These are phyloP conservation scores for Beta vulgaris DNA, from an alignment of 148 eudicot genomes.

Conservation along the genomic window DNA sequence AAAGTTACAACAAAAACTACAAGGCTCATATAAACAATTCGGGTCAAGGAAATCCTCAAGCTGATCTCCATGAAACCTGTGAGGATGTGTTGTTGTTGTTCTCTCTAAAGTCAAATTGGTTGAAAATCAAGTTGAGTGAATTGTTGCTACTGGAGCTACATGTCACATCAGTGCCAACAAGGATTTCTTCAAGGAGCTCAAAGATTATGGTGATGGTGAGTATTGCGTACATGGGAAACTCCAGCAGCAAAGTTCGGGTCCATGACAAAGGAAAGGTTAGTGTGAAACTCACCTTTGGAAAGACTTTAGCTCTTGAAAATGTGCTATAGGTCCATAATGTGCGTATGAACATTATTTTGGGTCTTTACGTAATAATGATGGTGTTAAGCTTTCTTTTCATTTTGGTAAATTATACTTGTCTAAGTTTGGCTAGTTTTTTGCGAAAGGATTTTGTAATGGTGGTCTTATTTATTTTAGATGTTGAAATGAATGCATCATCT, in stretches of 20 bases:
- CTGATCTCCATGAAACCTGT: too few species aligned
- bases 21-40: neutral
- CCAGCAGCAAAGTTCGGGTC: neutral
- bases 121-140: neutral
- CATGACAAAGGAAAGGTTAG: neutral
- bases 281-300: constrained; percentile 1
- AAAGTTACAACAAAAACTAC: neutral
- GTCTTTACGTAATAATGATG: neutral
- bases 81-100: too few species aligned
- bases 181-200: neutral
- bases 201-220: neutral
- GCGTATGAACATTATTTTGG: neutral
- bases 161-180: neutral
- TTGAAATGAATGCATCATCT: neutral
- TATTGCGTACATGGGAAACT: neutral
- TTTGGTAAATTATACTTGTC: neutral
- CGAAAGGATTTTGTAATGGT: constrained; percentile 11
- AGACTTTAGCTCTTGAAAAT: neutral
- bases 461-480: constrained; percentile 11
- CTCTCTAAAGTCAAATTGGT: neutral
- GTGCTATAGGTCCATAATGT: neutral
- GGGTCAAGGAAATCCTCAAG: neutral
- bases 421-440: constrained; percentile 5
- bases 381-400: neutral
- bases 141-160: too few species aligned